Conservation (phyloP, 2,329 filamentous ascomycete species). For the Bisporella sp. region DNA sequence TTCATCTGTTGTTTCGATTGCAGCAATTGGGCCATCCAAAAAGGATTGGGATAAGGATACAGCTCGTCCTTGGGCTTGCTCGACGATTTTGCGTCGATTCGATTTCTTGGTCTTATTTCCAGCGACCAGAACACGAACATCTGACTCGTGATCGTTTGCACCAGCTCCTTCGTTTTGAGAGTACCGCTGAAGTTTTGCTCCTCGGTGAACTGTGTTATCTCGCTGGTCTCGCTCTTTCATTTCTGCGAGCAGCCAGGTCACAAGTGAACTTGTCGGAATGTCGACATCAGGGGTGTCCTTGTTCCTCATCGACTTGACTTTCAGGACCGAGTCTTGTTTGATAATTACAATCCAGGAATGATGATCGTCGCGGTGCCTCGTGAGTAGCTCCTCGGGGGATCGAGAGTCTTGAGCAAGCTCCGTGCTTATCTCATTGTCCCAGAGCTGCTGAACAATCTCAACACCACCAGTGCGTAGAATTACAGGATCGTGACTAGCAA, state of each 20-base stretch:
- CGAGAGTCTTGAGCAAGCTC: conserved; percentile 78
- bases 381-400: conserved; percentile 71
- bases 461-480: conserved; percentile 71
- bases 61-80: conserved; percentile 59
- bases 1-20: conserved; percentile 81
- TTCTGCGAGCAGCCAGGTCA: conserved; percentile 75
- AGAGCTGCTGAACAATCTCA: conserved; percentile 70
- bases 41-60: conserved; percentile 63
- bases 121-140: conserved; percentile 78
- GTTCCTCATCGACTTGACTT: conserved; percentile 69
- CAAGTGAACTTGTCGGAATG: conserved; percentile 62
- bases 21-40: conserved; percentile 71
- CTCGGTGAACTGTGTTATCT: conserved; percentile 41
- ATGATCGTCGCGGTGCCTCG: conserved; percentile 67
- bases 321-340: conserved; percentile 69
- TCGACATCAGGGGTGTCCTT: conserved; percentile 74
- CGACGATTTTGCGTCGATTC: conserved; percentile 79
- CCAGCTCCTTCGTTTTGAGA: conserved; percentile 17
- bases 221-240: conserved; percentile 70
- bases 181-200: conserved; percentile 25
- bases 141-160: conserved; percentile 47
- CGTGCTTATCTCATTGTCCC: conserved; percentile 77
- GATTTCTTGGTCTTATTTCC: conserved; percentile 86
- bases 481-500: conserved; percentile 77
- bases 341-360: conserved; percentile 87